Evolutionary conservation across 2,329 filamentous ascomycete genomes (phyloP).

Genomic region (Hyphodiscus sp.): DNA sequence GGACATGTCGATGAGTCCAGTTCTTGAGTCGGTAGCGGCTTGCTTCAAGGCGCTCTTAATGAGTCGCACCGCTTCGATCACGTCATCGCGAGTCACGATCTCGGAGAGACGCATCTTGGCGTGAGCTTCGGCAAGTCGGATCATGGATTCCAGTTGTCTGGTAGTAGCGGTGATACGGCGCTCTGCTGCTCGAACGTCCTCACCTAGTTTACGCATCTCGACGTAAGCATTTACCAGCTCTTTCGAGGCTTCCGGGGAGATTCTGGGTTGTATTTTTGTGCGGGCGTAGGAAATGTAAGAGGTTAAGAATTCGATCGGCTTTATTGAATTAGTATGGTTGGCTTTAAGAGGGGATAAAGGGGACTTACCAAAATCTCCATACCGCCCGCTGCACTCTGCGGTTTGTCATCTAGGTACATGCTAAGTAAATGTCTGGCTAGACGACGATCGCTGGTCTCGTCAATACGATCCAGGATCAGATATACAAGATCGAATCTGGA

Average conservation of each 20-base stretch:
- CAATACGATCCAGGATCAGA: constrained; percentile 86
- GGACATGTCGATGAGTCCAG: constrained; percentile 93
- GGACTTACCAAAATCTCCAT: constrained; percentile 73
- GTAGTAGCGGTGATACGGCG: constrained; percentile 98
- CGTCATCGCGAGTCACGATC: constrained; percentile 73
- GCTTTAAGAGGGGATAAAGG: constrained; percentile 2
- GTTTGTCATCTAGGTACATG: constrained; percentile 94
- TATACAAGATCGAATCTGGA: constrained; percentile 97
- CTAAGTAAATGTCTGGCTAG: constrained; percentile 88
- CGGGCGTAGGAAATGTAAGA: constrained; percentile 96
- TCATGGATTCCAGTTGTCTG: constrained; percentile 96
- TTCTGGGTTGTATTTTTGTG: constrained; percentile 72
- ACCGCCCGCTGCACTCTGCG: constrained; percentile 68
- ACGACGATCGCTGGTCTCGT: constrained; percentile 82
- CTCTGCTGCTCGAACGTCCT: constrained; percentile 79
- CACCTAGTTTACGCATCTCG: constrained; percentile 88
- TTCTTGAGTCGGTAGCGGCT: constrained; percentile 86
- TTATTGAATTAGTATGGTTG: background rate
- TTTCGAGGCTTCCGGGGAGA: constrained; percentile 73
- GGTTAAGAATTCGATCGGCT: constrained; percentile 93
- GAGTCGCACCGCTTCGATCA: constrained; percentile 82
- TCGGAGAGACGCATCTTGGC: constrained; percentile 89
- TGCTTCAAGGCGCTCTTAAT: constrained; percentile 95
- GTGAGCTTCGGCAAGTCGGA: constrained; percentile 90
- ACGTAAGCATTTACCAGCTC: constrained; percentile 86